These are phyloP conservation scores for Vachellia collinsii DNA, from an alignment of 306 rosid species.

Conservation along the genomic window DNA sequence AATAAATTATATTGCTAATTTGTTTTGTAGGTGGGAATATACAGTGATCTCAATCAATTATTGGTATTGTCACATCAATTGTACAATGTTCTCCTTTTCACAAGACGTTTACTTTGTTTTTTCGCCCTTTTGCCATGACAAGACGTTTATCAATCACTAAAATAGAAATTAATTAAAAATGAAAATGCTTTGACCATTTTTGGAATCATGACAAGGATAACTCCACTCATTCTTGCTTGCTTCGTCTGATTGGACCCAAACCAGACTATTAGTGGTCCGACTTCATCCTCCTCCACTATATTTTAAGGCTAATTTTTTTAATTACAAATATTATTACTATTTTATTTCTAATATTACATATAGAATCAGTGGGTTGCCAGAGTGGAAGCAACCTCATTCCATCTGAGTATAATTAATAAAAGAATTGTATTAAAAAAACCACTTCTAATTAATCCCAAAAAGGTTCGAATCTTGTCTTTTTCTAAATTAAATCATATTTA, in stretches of 20 bases:
- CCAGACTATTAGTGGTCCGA: neutral
- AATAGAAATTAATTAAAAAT: neutral
- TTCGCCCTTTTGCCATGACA: too few species aligned
- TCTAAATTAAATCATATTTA: too few species aligned
- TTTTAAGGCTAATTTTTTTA: neutral
- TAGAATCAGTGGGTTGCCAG: neutral
- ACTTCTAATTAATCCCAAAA: neutral
- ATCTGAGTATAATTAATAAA: too few species aligned
- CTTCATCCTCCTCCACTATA: neutral
- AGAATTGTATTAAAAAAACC: neutral
- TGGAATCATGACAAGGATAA: neutral
- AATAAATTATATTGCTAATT: neutral
- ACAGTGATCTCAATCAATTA: neutral
- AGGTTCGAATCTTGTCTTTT: neutral
- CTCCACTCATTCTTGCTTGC: conserved; percentile 11
- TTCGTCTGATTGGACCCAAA: conserved; percentile 33
- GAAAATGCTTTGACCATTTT: neutral
- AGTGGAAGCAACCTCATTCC: too few species aligned
- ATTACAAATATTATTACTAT: neutral
- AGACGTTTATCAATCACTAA: neutral
- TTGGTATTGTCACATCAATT: neutral
- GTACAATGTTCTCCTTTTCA: neutral
- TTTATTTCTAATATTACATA: neutral
- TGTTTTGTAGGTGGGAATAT: neutral
- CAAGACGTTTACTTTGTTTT: neutral